Evolutionary conservation across 1,139 yeast genomes (phyloP), one percentile per base, ranked within the genome.

Genomic region (Magnusiomyces ingens): DNA sequence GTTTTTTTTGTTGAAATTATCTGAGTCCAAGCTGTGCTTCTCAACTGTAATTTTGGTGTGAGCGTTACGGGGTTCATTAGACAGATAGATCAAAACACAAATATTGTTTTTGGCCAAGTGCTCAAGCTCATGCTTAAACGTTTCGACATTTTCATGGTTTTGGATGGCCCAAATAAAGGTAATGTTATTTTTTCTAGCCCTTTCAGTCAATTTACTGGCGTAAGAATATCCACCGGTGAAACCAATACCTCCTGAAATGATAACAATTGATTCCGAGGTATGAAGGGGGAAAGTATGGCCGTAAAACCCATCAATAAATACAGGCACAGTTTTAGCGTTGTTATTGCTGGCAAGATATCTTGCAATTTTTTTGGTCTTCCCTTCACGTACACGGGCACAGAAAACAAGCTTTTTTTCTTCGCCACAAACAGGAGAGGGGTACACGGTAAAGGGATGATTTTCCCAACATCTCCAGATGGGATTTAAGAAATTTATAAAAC

Each of bases 211-310:
- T 35, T 54, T 52, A 48, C 60, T 58, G 11, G 62, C 61, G 45
- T 62, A 58, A n/a, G 65, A 55, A 66, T 66, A 60, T 18, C 57
- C 58, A 8, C 82, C 80, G 1, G 91, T 82, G 53, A 84, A 72
- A 63, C 91, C 93, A 58, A 81, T 83, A 53, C 89, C 88, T 58
- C 86, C 83, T 1, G 80, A 78, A 52, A 83, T 59, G 52, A 82
- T 70, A 13, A 81, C 64, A 12, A 74, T 66, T 45, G 75, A 75
- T 53, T 79, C 79, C 61, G 75, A 82, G 54, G 75, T 74, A 53
- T 72, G 71, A 52, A 79, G 52, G 66, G 84, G 75, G 57, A 78
- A 60, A 59, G 70, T 59, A 60, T 69, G 67, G 62, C 84, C 81
- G 60, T 81, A 81, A 0, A 84, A 84, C 0, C 85, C 85, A 58